Percentiles rank a stretch among this genome's conserved stretches.
Conservation (phyloP, 176 grass and related monocot species). For the Stipa capillata region DNA sequence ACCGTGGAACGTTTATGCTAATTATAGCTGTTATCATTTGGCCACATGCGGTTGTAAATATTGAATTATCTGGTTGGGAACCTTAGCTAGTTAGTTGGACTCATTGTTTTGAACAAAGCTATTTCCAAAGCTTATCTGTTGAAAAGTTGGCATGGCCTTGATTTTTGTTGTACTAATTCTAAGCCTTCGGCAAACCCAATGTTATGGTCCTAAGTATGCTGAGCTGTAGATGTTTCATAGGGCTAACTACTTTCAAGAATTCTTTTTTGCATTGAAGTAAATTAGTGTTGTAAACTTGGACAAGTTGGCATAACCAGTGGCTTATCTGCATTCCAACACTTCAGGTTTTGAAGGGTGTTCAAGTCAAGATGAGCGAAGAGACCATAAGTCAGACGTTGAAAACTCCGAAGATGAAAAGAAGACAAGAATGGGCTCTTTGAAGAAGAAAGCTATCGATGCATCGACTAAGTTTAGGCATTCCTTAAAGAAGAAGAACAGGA, state of each 20-base stretch:
- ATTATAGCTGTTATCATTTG: neutral
- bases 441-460: conserved; percentile 95
- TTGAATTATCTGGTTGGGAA: neutral
- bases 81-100: neutral
- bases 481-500: conserved; percentile 74
- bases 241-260: neutral
- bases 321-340: neutral
- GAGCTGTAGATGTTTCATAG: neutral
- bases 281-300: neutral
- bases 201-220: neutral
- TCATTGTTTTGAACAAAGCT: neutral
- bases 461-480: conserved; percentile 83
- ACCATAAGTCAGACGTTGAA: conserved; percentile 75
- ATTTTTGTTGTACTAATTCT: neutral
- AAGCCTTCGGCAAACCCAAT: neutral
- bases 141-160: neutral
- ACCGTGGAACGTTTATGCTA: neutral
- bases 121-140: neutral
- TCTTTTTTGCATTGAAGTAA: neutral
- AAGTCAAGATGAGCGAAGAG: conserved; percentile 64
- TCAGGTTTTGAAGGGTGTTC: conserved; percentile 79
- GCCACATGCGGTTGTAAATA: neutral
- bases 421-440: conserved; percentile 80
- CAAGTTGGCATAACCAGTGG: neutral
- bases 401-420: conserved; percentile 91